Evolutionary conservation across 257 asterid genomes (phyloP).

Genomic region (Fraxinus cuspidata): DNA sequence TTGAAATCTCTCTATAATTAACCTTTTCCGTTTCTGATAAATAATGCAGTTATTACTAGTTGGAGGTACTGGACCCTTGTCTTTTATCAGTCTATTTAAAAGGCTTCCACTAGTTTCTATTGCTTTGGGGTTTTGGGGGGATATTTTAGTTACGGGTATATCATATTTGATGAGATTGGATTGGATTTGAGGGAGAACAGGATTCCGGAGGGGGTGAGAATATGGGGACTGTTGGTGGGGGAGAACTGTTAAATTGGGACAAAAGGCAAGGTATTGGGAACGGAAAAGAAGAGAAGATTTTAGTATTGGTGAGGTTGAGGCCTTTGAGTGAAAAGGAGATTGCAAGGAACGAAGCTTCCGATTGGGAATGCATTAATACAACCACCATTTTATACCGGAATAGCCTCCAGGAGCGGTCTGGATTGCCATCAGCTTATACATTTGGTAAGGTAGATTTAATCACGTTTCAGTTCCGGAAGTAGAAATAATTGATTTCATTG

Average conservation of each 20-base stretch:
- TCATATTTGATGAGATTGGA: slow-evolving; percentile 28
- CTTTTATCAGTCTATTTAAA: background rate
- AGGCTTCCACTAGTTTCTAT: background rate
- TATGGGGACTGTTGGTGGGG: slow-evolving; percentile 89
- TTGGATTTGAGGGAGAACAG: slow-evolving; percentile 29
- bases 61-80: background rate
- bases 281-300: slow-evolving; percentile 79
- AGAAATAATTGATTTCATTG: slow-evolving; percentile 2
- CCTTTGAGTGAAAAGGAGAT: slow-evolving; percentile 96
- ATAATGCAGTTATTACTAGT: slow-evolving; percentile 19
- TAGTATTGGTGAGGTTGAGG: slow-evolving; percentile 91
- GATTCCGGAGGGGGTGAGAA: slow-evolving; percentile 27
- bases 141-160: slow-evolving; percentile 21
- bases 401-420: slow-evolving; percentile 95
- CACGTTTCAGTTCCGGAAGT: background rate
- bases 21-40: slow-evolving; percentile 46
- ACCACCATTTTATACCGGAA: slow-evolving; percentile 88
- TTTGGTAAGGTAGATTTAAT: background rate
- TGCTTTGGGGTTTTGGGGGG: slow-evolving; percentile 21
- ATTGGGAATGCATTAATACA: slow-evolving; percentile 98
- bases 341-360: slow-evolving; percentile 72
- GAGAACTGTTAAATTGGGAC: slow-evolving; percentile 74
- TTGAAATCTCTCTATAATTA: slow-evolving; percentile 36
- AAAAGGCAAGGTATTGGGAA: slow-evolving; percentile 60
- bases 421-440: slow-evolving; percentile 33